Evolutionary conservation across 2,329 filamentous ascomycete genomes (phyloP).

Genomic region (Diaporthe australafricana): DNA sequence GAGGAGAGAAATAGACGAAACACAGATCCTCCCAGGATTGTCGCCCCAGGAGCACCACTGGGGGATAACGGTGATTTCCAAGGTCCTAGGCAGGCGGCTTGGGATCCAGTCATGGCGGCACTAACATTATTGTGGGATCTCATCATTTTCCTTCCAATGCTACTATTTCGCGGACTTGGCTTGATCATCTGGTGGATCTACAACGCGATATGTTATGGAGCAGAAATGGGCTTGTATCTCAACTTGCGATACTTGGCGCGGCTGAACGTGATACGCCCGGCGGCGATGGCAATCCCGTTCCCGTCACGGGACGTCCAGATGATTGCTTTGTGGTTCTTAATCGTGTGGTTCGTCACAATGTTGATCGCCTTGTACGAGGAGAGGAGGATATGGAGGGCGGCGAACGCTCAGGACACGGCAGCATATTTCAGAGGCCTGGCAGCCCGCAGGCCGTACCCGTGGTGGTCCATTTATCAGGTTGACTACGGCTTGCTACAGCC

Average conservation of each 20-base stretch:
- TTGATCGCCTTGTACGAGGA: constrained; percentile 40
- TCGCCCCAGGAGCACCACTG: too few relatives aligned
- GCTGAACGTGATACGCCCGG: neutral
- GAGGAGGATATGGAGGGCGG: constrained; percentile 41
- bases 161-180: neutral
- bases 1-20: neutral
- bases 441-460: constrained; percentile 37
- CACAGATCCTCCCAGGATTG: neutral
- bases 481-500: constrained; percentile 40
- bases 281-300: neutral
- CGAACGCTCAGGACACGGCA: constrained; percentile 39
- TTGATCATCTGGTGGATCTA: neutral
- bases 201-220: neutral
- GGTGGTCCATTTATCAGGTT: constrained; percentile 38
- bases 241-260: neutral
- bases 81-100: neutral
- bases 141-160: neutral
- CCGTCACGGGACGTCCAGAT: neutral
- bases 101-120: neutral
- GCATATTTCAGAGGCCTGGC: constrained; percentile 40
- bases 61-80: too few relatives aligned
- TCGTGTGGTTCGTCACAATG: constrained; percentile 30
- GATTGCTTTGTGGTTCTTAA: constrained; percentile 24
- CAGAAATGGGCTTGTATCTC: neutral
- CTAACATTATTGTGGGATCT: neutral